Conservation (phyloP, 768 basidiomycete species). For the Leccinellum rugosiceps region DNA sequence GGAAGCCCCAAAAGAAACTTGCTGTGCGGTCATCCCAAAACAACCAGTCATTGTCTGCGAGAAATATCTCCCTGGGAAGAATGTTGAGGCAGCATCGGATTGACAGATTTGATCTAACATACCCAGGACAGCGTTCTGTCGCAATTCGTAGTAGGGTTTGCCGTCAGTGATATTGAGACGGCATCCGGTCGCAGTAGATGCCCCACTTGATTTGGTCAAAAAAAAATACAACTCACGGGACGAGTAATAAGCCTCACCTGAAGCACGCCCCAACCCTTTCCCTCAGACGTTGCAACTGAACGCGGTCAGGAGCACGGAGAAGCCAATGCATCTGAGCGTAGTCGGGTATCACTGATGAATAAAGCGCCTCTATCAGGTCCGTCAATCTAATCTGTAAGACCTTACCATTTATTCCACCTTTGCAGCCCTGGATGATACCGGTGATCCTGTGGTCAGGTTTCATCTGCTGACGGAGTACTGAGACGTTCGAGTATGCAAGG, state of each 20-base stretch:
- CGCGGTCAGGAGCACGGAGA: slow-evolving; percentile 63
- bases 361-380: not conserved
- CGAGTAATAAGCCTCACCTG: slow-evolving; percentile 43
- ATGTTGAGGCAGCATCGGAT: slow-evolving; percentile 2
- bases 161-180: slow-evolving; percentile 42
- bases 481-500: slow-evolving; percentile 74
- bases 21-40: slow-evolving; percentile 41
- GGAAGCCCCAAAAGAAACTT: slow-evolving; percentile 50
- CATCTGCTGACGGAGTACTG: slow-evolving; percentile 83
- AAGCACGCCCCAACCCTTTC: slow-evolving; percentile 69
- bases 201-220: slow-evolving; percentile 47
- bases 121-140: slow-evolving; percentile 58
- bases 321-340: slow-evolving; percentile 73
- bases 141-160: slow-evolving; percentile 51
- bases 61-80: slow-evolving; percentile 49
- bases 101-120: slow-evolving; percentile 15
- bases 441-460: slow-evolving; percentile 79
- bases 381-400: not conserved
- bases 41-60: slow-evolving; percentile 41
- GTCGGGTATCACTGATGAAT: slow-evolving; percentile 71
- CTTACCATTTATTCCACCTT: slow-evolving; percentile 70
- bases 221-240: slow-evolving; percentile 1
- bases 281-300: slow-evolving; percentile 50
- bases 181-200: slow-evolving; percentile 61
- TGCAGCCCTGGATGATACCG: slow-evolving; percentile 67